Evolutionary conservation across 169 alveolate species (phyloP).

Genomic region (Plasmodium inui): DNA sequence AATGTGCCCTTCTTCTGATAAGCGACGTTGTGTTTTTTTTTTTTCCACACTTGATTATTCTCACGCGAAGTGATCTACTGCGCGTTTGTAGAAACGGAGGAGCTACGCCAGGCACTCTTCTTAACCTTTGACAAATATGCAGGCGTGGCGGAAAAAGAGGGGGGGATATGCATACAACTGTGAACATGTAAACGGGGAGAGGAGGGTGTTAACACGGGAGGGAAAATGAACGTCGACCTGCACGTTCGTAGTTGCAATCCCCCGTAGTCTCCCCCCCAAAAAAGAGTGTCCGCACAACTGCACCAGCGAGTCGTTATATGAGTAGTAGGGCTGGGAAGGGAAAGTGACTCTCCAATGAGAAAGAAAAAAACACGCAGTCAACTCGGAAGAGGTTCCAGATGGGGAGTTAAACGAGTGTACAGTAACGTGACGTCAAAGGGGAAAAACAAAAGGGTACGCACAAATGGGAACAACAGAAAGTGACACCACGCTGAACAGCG

Average conservation of each 20-base stretch:
- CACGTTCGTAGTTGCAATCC: background rate
- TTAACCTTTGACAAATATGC: background rate
- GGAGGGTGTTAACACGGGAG: no score
- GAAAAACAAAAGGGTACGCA: background rate
- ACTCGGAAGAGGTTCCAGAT: background rate
- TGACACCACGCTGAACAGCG: background rate
- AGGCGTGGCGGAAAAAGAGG: background rate
- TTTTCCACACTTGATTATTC: background rate
- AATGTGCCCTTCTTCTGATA: background rate
- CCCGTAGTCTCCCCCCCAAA: background rate
- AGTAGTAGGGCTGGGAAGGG: no score
- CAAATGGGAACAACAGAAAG: no score
- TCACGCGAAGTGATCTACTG: background rate
- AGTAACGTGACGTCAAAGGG: background rate
- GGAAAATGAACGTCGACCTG: no score
- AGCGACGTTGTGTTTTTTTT: background rate
- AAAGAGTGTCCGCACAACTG: no score
- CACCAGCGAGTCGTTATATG: no score
- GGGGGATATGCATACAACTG: no score
- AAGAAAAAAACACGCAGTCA: background rate
- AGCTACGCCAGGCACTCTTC: background rate
- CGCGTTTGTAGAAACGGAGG: background rate
- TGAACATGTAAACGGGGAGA: no score
- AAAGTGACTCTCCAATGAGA: background rate
- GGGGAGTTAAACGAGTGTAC: background rate